Evolutionary conservation across 164 flowering plant species (phyloP).

Genomic region (Dillenia turbinata): DNA sequence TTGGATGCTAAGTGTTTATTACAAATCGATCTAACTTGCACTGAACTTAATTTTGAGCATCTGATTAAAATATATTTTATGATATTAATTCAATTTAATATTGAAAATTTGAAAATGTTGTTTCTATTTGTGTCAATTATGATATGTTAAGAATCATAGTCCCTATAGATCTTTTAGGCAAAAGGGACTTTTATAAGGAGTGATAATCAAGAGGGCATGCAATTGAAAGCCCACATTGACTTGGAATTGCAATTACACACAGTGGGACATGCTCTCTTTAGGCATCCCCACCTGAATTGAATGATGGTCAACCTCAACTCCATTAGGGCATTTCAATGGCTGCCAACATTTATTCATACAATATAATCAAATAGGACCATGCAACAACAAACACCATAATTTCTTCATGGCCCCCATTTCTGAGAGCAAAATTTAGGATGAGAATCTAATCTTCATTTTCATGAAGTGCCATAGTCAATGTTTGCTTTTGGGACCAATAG

Average conservation of each 20-base stretch:
- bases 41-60: too few relatives aligned
- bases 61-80: too few relatives aligned
- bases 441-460: too few relatives aligned
- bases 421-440: slow-evolving; percentile 8
- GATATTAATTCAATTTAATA: too few relatives aligned
- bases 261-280: slow-evolving; percentile 8
- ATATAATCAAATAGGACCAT: slow-evolving; percentile 5
- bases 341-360: slow-evolving; percentile 8
- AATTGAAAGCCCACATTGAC: slow-evolving; percentile 15
- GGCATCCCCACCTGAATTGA: neutral
- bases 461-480: too few relatives aligned
- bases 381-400: slow-evolving; percentile 25
- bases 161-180: slow-evolving; percentile 2
- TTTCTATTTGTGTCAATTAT: neutral
- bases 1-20: too few relatives aligned
- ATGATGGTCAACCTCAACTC: slow-evolving; percentile 16
- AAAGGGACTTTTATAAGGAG: too few relatives aligned
- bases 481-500: too few relatives aligned
- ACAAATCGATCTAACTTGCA: too few relatives aligned
- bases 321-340: slow-evolving; percentile 6
- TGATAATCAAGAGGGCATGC: slow-evolving; percentile 1
- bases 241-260: slow-evolving; percentile 4
- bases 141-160: neutral
- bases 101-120: neutral
- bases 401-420: slow-evolving; percentile 27